Base-by-base conservation (phyloP, 768 basidiomycete species). In the Pleurotus ostreatus region DNA sequence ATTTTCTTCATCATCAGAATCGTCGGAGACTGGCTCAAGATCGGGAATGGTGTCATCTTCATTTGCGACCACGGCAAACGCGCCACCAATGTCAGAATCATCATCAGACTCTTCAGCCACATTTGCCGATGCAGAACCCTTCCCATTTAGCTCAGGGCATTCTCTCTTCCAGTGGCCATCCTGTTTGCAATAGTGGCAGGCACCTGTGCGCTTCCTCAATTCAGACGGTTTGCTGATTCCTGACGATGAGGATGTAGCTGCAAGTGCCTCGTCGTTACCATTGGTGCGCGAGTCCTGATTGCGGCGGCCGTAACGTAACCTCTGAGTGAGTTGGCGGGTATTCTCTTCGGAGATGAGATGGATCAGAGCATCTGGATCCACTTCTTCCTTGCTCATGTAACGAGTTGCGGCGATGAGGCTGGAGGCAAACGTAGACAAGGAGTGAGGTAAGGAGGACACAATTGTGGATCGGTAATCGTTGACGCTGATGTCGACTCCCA, bases 391-490 rank as follows among this genome's bases (percentile, higher is more conserved):
- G 18, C 13, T 47, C 16, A 18, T 13, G 13, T 18, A 23, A 13
- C 22, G 46, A 23, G n/a, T 47, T 15, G 46, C 16, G 1, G 46
- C 46, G 5, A 47, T 18, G 23, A 47, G n/a, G 20, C 23, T 47
- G 22, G 46, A 25, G 23, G 70, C 67, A 52, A 68, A 73, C 40
- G 56, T 64, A 39, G 69, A 58, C 0, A 70, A 62, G 51, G 56
- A 56, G 3, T 20, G 16, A 45, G 70, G 70, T 15, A 73, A 56
- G 55, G 66, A 73, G 2, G 62, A 61, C 2, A 72, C 60, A 23
- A 74, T 70, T 4, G 65, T 68, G 3, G 65, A 71, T 16, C 55
- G 51, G 53, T 74, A 72, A 23, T 74, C 69, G 4, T 65, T 62
- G 6, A 68, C 62, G 22, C 60, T 63, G 49, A 71, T 70, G 7